Evolutionary conservation across 345 rosid genomes (phyloP).

Genomic region (Erodium maritimum): DNA sequence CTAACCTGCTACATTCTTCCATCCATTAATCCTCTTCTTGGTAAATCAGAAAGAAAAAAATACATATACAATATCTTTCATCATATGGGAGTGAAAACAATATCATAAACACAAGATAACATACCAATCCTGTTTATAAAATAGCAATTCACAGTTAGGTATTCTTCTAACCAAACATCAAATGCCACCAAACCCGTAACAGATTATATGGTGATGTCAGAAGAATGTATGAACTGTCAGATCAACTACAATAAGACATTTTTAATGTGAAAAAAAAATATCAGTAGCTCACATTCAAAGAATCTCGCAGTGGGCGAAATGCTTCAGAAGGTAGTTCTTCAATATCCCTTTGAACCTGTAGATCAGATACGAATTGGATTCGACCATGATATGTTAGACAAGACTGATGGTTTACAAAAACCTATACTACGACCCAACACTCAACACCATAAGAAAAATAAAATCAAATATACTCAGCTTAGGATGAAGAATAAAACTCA

Average conservation of each 20-base stretch:
- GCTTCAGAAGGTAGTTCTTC: conserved; percentile 98
- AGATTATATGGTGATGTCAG: neutral
- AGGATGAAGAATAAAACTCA: conserved; percentile 4
- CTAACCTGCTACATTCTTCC: too few species aligned
- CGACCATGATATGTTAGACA: conserved; percentile 2
- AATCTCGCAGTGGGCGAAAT: conserved; percentile 62
- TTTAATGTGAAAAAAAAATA: too few species aligned
- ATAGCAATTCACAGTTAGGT: too few species aligned
- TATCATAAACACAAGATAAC: too few species aligned
- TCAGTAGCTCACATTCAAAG: conserved; percentile 56
- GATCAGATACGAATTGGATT: conserved; percentile 11
- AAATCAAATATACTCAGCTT: neutral
- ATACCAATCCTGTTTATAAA: too few species aligned
- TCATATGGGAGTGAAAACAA: too few species aligned
- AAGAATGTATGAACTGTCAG: neutral
- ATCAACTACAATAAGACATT: neutral
- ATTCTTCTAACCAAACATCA: too few species aligned
- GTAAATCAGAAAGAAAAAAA: too few species aligned
- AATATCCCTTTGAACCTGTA: conserved; percentile 90
- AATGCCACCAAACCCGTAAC: too few species aligned
- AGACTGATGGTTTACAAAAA: conserved; percentile 2
- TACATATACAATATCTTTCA: too few species aligned
- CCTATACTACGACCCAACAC: neutral
- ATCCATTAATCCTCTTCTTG: too few species aligned
- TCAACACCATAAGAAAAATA: neutral